These are phyloP conservation scores for Laetiporus sulphureus DNA, from an alignment of 1,284 basidiomycete species.

Conservation along the genomic window DNA sequence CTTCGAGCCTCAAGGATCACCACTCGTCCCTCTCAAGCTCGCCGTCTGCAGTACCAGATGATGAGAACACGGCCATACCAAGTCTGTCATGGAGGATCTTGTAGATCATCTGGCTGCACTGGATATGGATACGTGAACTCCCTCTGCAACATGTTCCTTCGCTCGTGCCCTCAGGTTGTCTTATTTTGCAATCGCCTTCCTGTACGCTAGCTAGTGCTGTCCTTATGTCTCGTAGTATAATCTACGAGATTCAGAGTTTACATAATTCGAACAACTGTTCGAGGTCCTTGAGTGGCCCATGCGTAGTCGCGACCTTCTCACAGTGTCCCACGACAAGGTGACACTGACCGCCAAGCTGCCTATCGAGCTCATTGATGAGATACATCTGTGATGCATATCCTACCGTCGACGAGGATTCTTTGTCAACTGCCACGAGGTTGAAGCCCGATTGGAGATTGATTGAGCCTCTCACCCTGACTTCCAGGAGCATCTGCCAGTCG, in stretches of 20 bases:
- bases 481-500: constrained; percentile 9
- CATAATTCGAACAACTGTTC: background rate
- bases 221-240: background rate
- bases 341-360: background rate
- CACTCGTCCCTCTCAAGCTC: constrained; percentile 45
- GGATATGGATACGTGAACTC: too few relatives aligned
- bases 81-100: constrained; percentile 75
- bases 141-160: too few relatives aligned
- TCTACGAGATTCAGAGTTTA: background rate
- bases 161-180: too few relatives aligned
- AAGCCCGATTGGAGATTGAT: constrained; percentile 9
- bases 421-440: background rate
- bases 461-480: constrained; percentile 10
- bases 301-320: background rate
- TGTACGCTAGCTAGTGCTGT: background rate
- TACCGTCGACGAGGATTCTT: background rate
- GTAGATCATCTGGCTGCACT: constrained; percentile 72
- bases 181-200: too few relatives aligned
- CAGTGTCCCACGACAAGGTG: background rate
- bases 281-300: background rate
- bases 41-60: constrained; percentile 12
- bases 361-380: background rate
- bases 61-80: constrained; percentile 20
- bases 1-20: constrained; percentile 53
- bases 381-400: background rate